phyloP scores from a whole-genome alignment of 257 asterid genomes.

The Nicotiana noctiflora region DNA sequence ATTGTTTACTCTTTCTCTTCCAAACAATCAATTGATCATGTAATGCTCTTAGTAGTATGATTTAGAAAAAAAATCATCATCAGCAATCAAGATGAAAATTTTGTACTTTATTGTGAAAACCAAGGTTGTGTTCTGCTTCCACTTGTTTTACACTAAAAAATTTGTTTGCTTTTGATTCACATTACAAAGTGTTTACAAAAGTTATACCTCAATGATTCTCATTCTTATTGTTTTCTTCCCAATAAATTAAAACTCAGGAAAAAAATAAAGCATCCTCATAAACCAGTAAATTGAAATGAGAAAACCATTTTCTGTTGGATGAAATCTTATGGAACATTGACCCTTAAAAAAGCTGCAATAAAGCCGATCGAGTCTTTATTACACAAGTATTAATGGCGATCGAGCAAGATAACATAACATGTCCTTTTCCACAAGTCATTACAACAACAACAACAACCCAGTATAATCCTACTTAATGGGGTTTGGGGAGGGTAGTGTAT shows the following conservation, averaged over 20 bases:
- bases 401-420: background rate
- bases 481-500: no score
- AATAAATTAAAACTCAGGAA: background rate
- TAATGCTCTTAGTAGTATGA: no score
- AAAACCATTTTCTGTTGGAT: background rate
- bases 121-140: no score
- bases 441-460: no score
- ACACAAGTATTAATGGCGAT: background rate
- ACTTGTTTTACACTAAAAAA: no score
- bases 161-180: no score
- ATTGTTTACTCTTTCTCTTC: background rate
- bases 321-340: background rate
- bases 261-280: background rate
- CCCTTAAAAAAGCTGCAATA: background rate
- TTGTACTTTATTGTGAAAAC: no score
- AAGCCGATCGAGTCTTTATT: background rate
- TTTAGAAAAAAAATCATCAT: no score
- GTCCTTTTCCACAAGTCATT: background rate
- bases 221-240: background rate
- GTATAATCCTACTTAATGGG: no score
- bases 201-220: background rate
- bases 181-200: background rate
- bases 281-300: background rate
- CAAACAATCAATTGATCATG: background rate
- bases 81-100: no score